Evolutionary conservation across 768 basidiomycete genomes (phyloP).

Genomic region (Trichaptum fuscoviolaceum): DNA sequence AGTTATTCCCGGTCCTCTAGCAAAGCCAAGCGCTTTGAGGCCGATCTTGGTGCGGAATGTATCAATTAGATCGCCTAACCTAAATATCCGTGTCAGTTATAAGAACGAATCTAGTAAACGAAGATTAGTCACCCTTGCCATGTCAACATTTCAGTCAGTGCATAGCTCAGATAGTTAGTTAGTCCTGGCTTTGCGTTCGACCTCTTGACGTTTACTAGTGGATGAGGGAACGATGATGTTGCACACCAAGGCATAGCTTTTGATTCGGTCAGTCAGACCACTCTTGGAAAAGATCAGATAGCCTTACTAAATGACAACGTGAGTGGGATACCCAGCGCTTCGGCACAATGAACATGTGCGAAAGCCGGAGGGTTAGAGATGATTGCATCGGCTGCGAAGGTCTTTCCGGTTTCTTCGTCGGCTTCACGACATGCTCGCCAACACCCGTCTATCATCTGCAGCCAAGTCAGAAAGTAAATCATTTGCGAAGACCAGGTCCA

Average conservation of each 20-base stretch:
- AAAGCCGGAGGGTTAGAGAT: conserved; percentile 66
- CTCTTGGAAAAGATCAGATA: neutral
- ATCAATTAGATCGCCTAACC: conserved; percentile 57
- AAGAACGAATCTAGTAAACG: neutral
- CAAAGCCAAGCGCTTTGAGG: conserved; percentile 40
- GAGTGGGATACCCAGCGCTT: conserved; percentile 55
- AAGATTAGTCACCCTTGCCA: conserved; percentile 46
- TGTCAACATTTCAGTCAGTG: conserved; percentile 53
- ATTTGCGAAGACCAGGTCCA: neutral
- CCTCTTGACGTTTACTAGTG: conserved; percentile 52
- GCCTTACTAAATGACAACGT: conserved; percentile 52
- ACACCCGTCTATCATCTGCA: conserved; percentile 56
- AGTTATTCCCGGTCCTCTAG: conserved; percentile 45
- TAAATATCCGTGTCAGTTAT: conserved; percentile 17
- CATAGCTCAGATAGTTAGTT: conserved; percentile 55
- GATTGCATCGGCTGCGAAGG: conserved; percentile 58
- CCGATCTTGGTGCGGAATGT: conserved; percentile 45
- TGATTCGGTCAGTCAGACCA: neutral
- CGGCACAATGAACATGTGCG: conserved; percentile 60
- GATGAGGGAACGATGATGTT: conserved; percentile 53
- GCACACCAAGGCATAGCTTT: conserved; percentile 67
- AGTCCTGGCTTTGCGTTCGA: conserved; percentile 49
- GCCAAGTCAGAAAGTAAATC: neutral
- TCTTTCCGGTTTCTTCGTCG: conserved; percentile 34
- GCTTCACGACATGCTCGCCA: conserved; percentile 49